These are phyloP conservation scores for Wickerhamomyces subpelliculosus DNA, from an alignment of 805 yeast species.

Conservation along the genomic window DNA sequence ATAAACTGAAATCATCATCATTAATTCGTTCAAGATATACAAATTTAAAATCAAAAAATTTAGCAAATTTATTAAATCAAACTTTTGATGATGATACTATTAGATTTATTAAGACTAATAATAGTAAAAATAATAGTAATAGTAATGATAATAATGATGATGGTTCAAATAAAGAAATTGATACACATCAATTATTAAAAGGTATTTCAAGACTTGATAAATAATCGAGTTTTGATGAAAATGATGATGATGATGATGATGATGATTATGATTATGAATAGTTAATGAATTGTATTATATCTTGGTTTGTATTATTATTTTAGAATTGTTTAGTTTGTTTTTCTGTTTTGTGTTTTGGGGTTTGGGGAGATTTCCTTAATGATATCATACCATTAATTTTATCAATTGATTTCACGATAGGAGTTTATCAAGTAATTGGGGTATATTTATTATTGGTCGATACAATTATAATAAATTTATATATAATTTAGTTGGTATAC, in stretches of 20 bases:
- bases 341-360: too few relatives aligned
- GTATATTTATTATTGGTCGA: too few relatives aligned
- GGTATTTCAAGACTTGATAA: conserved; percentile 25
- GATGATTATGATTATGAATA: too few relatives aligned
- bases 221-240: neutral
- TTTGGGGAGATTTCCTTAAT: too few relatives aligned
- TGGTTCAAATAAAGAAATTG: conserved; percentile 20
- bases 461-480: too few relatives aligned
- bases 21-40: conserved; percentile 11
- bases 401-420: too few relatives aligned
- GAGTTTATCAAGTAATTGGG: too few relatives aligned
- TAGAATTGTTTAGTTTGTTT: too few relatives aligned
- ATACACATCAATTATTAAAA: conserved; percentile 26
- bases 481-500: too few relatives aligned
- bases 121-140: neutral
- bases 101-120: neutral
- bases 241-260: neutral
- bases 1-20: conserved; percentile 16
- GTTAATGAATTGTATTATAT: neutral
- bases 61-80: conserved; percentile 34
- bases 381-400: too few relatives aligned
- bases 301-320: too few relatives aligned
- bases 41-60: conserved; percentile 36
- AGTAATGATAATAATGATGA: conserved; percentile 8
- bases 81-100: conserved; percentile 38